Evolutionary conservation across 371 early-diverging fungal species (phyloP), one percentile per base, ranked within the genome.

Genomic region (Apophysomyces ossiformis): DNA sequence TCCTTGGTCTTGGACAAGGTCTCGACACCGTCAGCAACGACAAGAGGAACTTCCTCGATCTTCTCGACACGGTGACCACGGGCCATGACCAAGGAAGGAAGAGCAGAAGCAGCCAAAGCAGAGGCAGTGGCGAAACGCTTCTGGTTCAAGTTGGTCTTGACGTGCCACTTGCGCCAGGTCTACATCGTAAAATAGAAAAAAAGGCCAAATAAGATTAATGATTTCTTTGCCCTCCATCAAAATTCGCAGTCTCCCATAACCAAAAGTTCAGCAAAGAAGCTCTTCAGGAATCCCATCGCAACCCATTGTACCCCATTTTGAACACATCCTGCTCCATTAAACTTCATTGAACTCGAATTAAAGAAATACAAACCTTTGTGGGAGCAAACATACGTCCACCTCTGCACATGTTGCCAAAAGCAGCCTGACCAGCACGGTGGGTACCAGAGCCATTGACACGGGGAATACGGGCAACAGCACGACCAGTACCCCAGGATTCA

Each of bases 361-460:
- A 13, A 13, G 8, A 37, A 45, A 0, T 45, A 45, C 46, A 18
- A 7, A 47, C 62, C 65, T 97, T 99, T 88, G 99, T 99, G 58
- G 99, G 99, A 75, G 99, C 98, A 80, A 99, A 99, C 99, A 99
- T 99, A 80, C 99, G 95, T 85, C 99, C 99, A 77, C 96, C 95
- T 85, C 99, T 94, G 90, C 98, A 98, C 96, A 99, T 98, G 94
- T 99, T 99, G 77, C 99, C 99, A 88, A 99, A 99, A 69, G 99
- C 99, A 79, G 98, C 99, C 74, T 99, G 99, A 78, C 99, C 99
- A 74, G 99, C 92, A 82, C 99, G 95, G 91, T 95, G 95, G 70
- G 99, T 99, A 87, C 99, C 99, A 70, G 95, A 90, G 76, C 99
- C 99, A 69, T 90, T 89, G 66, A 99, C 99, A 89, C 99, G 95